phyloP scores from a whole-genome alignment of 2,329 filamentous ascomycete species.

The Knufia fluminis region DNA sequence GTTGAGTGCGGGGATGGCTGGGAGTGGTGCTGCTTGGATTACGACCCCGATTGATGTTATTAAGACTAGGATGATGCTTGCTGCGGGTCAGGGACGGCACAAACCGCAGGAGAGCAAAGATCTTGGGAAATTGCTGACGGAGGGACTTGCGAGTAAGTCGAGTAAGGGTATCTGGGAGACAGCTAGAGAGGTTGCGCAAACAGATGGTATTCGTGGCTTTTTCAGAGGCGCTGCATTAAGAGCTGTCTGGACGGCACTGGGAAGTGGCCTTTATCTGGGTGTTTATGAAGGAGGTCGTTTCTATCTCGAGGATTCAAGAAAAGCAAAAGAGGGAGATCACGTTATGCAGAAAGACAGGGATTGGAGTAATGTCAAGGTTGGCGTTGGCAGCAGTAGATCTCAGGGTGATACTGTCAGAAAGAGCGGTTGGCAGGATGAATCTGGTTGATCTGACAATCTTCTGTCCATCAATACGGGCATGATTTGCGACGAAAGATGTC shows the following conservation, averaged over 20 bases:
- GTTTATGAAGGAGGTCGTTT: conserved; percentile 73
- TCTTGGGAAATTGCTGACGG: conserved; percentile 5
- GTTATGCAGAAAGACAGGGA: conserved; percentile 19
- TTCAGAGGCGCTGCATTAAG: conserved; percentile 65
- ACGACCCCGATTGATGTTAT: conserved; percentile 86
- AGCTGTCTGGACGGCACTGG: conserved; percentile 70
- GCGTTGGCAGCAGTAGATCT: conserved; percentile 22
- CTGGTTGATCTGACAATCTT: not conserved
- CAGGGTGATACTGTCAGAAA: conserved; percentile 23
- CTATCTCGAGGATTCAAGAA: conserved; percentile 39
- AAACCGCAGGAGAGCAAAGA: conserved; percentile 14
- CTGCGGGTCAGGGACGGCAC: conserved; percentile 34
- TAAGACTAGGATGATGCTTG: conserved; percentile 82
- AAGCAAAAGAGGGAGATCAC: conserved; percentile 17
- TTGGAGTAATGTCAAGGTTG: conserved; percentile 22
- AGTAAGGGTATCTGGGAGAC: conserved; percentile 48
- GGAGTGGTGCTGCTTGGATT: conserved; percentile 64
- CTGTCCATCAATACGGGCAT: not conserved
- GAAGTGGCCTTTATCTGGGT: conserved; percentile 74
- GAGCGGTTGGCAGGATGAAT: conserved; percentile 24
- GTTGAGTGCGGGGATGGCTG: conserved; percentile 62
- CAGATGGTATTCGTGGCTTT: conserved; percentile 62
- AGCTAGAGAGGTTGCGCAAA: conserved; percentile 53
- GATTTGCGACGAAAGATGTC: not conserved
- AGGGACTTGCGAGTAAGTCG: conserved; percentile 16